Evolutionary conservation across 139 green algal genomes (phyloP), one percentile per base, ranked within the genome.

Genomic region (Chlamydomonas sp.): DNA sequence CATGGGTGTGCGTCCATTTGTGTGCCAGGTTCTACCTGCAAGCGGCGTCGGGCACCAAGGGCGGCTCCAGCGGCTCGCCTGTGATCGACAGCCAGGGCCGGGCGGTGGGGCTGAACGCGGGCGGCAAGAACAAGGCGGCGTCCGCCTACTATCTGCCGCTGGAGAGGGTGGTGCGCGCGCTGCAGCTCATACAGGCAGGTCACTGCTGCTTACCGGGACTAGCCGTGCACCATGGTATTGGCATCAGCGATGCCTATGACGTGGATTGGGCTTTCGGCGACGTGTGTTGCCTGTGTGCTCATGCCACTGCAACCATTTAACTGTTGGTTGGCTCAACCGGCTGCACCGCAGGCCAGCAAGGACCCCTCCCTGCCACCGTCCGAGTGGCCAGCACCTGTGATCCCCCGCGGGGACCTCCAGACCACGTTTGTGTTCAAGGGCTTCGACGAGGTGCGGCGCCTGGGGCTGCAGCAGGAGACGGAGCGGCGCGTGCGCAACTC

Each of bases 131-230:
- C 89, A 98, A 98, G 87, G 94, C 94, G 5, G 93, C 94, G 0
- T 95, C 93, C 8, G 97, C 97, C 14, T 99, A 97, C 92, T 99
- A 98, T 90, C 93, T 99, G 77, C 97, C 97, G 0, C 91, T 99
- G 83, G 90, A 98, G 79, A 90, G 96, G 2, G 94, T 99, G 10
- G 93, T 97, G 63, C 91, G 95, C 0, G 96, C 96, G 4, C 94
- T 99, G 64, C 57, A 90, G 62, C 79, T 97, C n/a, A 85, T 98
- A 18, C 95, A 96, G 91, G 89, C 91, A 62, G 0, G 82, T 17
- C 60, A 1, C 86, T 75, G n/a, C 79, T 77, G 12, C 71, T 20
- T 71, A 17, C 61, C 17, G 17, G 57, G 9, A n/a, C 78, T 67
- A 15, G 16, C 73, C 9, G 10, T 67, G 60, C 59, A 71, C 49